Base-by-base conservation (phyloP, 2,329 filamentous ascomycete genomes). In the Xylariaceae sp. region DNA sequence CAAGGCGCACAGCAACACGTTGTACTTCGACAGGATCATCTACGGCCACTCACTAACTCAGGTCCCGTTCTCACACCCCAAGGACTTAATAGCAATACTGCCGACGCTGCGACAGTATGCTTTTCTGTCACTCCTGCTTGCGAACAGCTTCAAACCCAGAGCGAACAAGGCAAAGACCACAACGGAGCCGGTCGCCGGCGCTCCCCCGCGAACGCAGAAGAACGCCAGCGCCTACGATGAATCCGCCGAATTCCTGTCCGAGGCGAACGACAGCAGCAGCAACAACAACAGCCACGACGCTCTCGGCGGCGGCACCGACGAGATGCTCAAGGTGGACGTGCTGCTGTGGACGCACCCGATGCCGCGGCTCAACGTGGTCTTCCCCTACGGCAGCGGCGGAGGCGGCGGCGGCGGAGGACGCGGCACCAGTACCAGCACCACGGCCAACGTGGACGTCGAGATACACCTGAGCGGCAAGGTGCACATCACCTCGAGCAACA, bases 81-180 rank as follows among this genome's bases (percentile, higher is more conserved):
- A 77, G 31, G 84, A 93, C 51, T 62, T 93, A 4, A 63, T 89
- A 5, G 70, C 75, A 33, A 75, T 89, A 51, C 66, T 93, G n/a
- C 83, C 85, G 0, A 65, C 71, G 4, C 63, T 92, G 12, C 70
- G 86, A 11, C 85, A 92, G 53, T 92, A 86, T 50, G 80, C 81
- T 0, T 77, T 83, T 44, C 63, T 86, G 4, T 76, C 76, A 2
- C 74, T 67, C 0, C 57, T 92, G 3, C 65, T 90, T 3, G 62
- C 69, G 35, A 75, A 72, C 31, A 76, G 70, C 36, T 83, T 86
- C 48, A 64, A 63, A 22, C 50, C 59, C 4, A 54, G 51, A 29
- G 33, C 48, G 19, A 39, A 24, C 22, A 55, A 49, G 5, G 43
- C 46, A 8, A 36, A 14, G 6, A 11, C n/a, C n/a, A 26, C n/a